Conservation (phyloP, 306 rosid genomes). For the Astragalus glycyphyllos region DNA sequence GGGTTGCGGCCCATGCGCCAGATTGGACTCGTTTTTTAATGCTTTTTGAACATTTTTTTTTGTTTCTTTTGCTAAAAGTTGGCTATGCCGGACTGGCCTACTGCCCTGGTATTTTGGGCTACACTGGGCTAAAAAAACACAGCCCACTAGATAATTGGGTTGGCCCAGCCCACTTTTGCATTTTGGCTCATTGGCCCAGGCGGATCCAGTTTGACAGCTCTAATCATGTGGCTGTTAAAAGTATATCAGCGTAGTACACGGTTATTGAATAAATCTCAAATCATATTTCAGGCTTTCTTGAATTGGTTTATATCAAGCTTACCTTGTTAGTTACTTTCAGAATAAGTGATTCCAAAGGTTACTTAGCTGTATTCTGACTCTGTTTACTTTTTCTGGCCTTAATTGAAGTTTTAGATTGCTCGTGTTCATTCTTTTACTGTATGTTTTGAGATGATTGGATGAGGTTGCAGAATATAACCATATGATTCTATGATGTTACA, state of each 20-base stretch:
- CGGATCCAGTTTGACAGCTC: no score
- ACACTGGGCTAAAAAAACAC: no score
- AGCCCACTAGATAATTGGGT: no score
- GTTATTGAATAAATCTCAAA: conserved; percentile 1
- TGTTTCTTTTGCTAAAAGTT: no score
- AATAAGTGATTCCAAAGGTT: conserved; percentile 11
- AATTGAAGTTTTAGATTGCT: conserved; percentile 10
- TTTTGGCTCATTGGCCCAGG: no score
- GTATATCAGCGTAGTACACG: neutral
- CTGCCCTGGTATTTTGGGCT: no score
- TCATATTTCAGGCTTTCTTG: neutral
- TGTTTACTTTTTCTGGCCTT: neutral
- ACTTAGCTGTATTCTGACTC: neutral
- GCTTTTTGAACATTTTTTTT: no score
- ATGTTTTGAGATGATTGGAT: conserved; percentile 20
- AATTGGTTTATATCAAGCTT: conserved; percentile 1
- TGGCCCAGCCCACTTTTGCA: no score
- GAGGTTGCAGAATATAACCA: conserved; percentile 35
- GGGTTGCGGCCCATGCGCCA: no score
- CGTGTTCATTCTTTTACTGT: neutral
- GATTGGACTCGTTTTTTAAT: no score
- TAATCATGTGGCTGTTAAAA: neutral
- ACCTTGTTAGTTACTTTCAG: neutral
- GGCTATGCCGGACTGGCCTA: no score
- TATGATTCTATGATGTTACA: conserved; percentile 36